Conservation (phyloP, 495 filamentous ascomycete species). For the Penicillium fimorum region DNA sequence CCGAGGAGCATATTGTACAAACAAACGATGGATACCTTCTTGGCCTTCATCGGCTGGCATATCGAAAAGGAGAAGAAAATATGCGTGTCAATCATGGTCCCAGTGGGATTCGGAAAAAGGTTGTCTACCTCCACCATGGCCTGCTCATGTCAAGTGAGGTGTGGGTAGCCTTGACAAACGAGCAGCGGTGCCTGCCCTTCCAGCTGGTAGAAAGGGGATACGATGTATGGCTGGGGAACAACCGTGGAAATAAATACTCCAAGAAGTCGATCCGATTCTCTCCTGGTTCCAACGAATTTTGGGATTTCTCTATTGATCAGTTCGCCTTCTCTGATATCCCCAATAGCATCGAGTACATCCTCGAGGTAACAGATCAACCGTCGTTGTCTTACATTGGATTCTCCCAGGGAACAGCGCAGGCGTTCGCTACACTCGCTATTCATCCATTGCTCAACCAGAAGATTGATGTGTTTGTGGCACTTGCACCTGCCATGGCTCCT, state of each 20-base stretch:
- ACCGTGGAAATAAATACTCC: slow-evolving; percentile 96
- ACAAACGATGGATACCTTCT: slow-evolving; percentile 93
- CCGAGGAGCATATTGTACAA: slow-evolving; percentile 94
- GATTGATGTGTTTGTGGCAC: slow-evolving; percentile 94
- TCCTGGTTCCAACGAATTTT: slow-evolving; percentile 75
- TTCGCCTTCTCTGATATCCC: slow-evolving; percentile 98
- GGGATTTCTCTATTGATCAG: slow-evolving; percentile 97
- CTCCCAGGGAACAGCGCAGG: slow-evolving; percentile 94
- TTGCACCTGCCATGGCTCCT: slow-evolving; percentile 95
- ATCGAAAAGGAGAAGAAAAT: slow-evolving; percentile 75
- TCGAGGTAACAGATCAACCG: slow-evolving; percentile 74
- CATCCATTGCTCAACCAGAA: slow-evolving; percentile 91
- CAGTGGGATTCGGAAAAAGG: slow-evolving; percentile 71
- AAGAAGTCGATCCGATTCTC: slow-evolving; percentile 81
- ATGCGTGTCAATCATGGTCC: slow-evolving; percentile 66
- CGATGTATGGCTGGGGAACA: slow-evolving; percentile 98
- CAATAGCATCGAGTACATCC: slow-evolving; percentile 87
- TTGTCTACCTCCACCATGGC: slow-evolving; percentile 94
- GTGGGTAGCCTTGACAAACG: slow-evolving; percentile 91
- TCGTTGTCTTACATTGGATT: slow-evolving; percentile 97
- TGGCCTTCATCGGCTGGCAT: slow-evolving; percentile 82
- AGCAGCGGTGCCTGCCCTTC: slow-evolving; percentile 82
- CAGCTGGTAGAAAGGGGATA: slow-evolving; percentile 87
- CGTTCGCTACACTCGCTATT: slow-evolving; percentile 91
- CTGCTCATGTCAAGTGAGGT: slow-evolving; percentile 98